phyloP scores from a whole-genome alignment of 805 yeast species.

The Candida suzukii region DNA sequence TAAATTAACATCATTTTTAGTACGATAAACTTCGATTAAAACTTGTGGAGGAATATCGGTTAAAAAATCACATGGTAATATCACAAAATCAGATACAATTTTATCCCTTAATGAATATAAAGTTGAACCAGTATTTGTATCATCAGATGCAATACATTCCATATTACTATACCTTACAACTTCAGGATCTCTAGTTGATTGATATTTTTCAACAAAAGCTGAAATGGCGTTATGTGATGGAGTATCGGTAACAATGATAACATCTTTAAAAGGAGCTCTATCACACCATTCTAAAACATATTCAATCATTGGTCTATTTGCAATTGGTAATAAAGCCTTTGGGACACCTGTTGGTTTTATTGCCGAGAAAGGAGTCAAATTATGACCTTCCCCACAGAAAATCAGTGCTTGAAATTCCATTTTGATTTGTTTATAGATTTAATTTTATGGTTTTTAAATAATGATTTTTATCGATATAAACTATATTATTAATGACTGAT shows the following conservation, averaged over 20 bases:
- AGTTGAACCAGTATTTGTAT: constrained; percentile 57
- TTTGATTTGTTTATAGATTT: neutral
- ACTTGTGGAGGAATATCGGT: constrained; percentile 90
- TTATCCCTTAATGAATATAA: constrained; percentile 41
- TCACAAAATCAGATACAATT: constrained; percentile 50
- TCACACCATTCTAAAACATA: constrained; percentile 93
- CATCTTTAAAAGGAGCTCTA: constrained; percentile 66
- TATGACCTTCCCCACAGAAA: constrained; percentile 79
- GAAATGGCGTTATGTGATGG: constrained; percentile 41
- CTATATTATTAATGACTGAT: no score
- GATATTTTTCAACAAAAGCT: constrained; percentile 41
- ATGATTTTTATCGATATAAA: no score
- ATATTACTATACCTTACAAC: constrained; percentile 28
- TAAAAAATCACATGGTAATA: constrained; percentile 89
- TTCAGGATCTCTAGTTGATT: constrained; percentile 30
- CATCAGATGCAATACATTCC: constrained; percentile 35
- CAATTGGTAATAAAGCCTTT: constrained; percentile 85
- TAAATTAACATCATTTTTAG: constrained; percentile 56
- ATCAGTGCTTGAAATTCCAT: constrained; percentile 94
- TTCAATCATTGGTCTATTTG: constrained; percentile 81
- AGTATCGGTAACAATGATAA: constrained; percentile 51
- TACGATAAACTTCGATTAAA: constrained; percentile 75
- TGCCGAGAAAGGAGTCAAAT: constrained; percentile 64
- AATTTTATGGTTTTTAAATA: no score
- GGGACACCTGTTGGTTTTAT: constrained; percentile 58